These are phyloP conservation scores for Mycena epipterygia DNA, from an alignment of 768 basidiomycete species.

Conservation along the genomic window DNA sequence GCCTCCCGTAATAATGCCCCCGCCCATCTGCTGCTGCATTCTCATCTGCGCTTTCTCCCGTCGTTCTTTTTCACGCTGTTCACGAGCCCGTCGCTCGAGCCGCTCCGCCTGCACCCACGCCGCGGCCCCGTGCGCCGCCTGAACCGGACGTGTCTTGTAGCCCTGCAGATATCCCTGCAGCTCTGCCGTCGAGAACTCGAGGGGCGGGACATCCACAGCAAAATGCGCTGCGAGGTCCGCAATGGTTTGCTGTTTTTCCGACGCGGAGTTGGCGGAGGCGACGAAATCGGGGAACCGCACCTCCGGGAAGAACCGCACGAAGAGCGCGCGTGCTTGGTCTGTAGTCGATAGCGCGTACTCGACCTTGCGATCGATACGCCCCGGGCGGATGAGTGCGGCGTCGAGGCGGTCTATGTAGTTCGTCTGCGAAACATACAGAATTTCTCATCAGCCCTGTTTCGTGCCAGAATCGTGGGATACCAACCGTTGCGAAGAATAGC, in stretches of 20 bases:
- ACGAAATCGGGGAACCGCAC: conserved; percentile 29
- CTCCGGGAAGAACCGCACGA: conserved; percentile 63
- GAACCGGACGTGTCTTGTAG: no score
- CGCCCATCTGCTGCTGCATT: conserved; percentile 5
- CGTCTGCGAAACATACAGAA: conserved; percentile 49
- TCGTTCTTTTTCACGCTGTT: conserved; percentile 47
- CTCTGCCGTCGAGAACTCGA: conserved; percentile 70
- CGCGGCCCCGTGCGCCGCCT: no score
- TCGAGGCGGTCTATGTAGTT: conserved; percentile 72
- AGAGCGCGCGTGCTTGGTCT: conserved; percentile 63
- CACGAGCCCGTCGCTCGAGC: conserved; percentile 49
- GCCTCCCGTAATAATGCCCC: no score
- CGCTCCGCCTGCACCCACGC: conserved; percentile 38
- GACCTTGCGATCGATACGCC: conserved; percentile 68
- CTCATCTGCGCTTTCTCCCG: conserved; percentile 2
- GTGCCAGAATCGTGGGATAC: conserved; percentile 24
- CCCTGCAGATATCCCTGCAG: no score
- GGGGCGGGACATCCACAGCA: conserved; percentile 54
- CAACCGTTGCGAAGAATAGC: conserved; percentile 70
- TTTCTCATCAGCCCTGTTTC: no score
- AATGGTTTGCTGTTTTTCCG: conserved; percentile 31
- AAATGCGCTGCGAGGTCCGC: conserved; percentile 55
- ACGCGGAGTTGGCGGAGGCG: background rate
- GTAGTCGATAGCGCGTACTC: conserved; percentile 64
- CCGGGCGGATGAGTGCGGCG: conserved; percentile 67